Evolutionary conservation across 225 moss, liverwort and hornwort genomes (phyloP).

Genomic region (Neckera pumila): DNA sequence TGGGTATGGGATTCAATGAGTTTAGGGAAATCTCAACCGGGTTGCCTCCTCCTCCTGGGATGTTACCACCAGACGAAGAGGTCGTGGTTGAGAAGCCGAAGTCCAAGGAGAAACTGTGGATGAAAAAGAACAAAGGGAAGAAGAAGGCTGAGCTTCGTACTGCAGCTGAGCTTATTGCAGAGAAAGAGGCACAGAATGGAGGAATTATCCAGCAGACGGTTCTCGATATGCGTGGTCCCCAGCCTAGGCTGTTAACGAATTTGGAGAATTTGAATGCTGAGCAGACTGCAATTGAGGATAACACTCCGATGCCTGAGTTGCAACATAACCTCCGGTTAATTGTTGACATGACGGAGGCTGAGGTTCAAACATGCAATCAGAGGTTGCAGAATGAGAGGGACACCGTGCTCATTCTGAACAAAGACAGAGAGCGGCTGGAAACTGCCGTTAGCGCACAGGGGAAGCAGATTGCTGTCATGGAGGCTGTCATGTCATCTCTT

Average conservation of each 20-base stretch:
- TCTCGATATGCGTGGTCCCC: slow-evolving; percentile 89
- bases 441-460: slow-evolving; percentile 40
- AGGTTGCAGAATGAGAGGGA: slow-evolving; percentile 66
- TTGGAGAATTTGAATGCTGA: slow-evolving; percentile 80
- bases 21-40: slow-evolving; percentile 59
- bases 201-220: slow-evolving; percentile 72
- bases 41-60: slow-evolving; percentile 60
- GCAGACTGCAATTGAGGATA: slow-evolving; percentile 51
- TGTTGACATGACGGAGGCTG: slow-evolving; percentile 75
- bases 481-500: slow-evolving; percentile 51
- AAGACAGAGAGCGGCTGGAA: slow-evolving; percentile 67
- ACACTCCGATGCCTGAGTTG: slow-evolving; percentile 80
- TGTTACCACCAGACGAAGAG: slow-evolving; percentile 39
- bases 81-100: slow-evolving; percentile 50
- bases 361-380: slow-evolving; percentile 64
- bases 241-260: slow-evolving; percentile 65
- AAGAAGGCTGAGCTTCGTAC: slow-evolving; percentile 53
- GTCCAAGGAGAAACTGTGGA: slow-evolving; percentile 73
- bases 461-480: slow-evolving; percentile 63
- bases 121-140: slow-evolving; percentile 52
- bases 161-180: slow-evolving; percentile 62
- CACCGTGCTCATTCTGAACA: slow-evolving; percentile 54
- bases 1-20: slow-evolving; percentile 99
- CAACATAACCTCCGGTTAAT: slow-evolving; percentile 77
- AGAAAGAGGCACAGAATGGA: slow-evolving; percentile 61